Conservation (phyloP, 108 stramenopile genomes). For the Cyclotella sp. region DNA sequence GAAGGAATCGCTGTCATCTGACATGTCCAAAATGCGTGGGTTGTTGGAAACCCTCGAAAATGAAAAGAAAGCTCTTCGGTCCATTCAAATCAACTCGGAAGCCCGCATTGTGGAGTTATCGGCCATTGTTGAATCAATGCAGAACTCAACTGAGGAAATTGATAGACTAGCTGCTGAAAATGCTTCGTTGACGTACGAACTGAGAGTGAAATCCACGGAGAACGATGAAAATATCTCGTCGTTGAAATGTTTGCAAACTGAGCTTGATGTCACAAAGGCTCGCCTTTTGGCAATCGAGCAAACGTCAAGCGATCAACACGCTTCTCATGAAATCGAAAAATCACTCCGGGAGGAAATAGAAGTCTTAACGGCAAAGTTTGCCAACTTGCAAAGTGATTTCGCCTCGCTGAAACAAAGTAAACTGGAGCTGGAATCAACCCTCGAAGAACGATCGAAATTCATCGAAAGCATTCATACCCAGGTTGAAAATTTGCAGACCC, state of each 20-base stretch:
- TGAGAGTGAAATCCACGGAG: conserved; percentile 33
- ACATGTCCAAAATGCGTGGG: conserved; percentile 26
- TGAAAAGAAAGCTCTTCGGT: conserved; percentile 39
- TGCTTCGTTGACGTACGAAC: conserved; percentile 44
- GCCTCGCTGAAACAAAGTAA: conserved; percentile 23
- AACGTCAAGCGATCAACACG: not conserved
- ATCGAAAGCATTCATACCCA: conserved; percentile 25
- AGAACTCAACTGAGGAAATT: conserved; percentile 25
- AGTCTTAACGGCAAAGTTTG: conserved; percentile 20
- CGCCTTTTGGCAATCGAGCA: conserved; percentile 1
- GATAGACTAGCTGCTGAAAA: conserved; percentile 41
- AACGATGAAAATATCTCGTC: conserved; percentile 20
- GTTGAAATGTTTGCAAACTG: conserved; percentile 32
- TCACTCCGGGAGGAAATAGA: conserved; percentile 30
- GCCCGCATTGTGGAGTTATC: conserved; percentile 35
- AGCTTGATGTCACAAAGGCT: conserved; percentile 35
- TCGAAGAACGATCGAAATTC: conserved; percentile 17
- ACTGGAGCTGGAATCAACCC: conserved; percentile 25
- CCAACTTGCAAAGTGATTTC: conserved; percentile 17
- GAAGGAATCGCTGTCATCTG: conserved; percentile 24
- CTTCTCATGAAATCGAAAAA: conserved; percentile 10
- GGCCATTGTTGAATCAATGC: conserved; percentile 39
- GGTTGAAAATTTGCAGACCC: conserved; percentile 21
- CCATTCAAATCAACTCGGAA: conserved; percentile 24
- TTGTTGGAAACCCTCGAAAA: conserved; percentile 23